Conservation (phyloP, 306 rosid genomes). For the Arachis hypogaea region DNA sequence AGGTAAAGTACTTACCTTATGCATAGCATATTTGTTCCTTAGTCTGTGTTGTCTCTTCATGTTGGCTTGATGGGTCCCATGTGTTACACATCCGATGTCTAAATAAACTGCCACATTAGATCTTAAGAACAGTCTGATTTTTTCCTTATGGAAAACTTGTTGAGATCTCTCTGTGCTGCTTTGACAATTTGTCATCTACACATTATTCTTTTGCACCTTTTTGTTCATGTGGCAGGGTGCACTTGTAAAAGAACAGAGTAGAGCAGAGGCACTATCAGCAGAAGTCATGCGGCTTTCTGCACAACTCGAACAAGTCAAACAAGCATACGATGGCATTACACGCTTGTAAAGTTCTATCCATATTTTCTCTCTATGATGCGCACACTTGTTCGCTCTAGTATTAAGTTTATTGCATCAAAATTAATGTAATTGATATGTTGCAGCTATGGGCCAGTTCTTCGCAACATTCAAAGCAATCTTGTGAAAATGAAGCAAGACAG, state of each 20-base stretch:
- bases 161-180: slow-evolving; percentile 26
- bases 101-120: slow-evolving; percentile 12
- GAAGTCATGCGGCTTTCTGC: slow-evolving; percentile 90
- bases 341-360: slow-evolving; percentile 61
- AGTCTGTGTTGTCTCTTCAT: slow-evolving; percentile 15
- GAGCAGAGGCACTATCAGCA: slow-evolving; percentile 81
- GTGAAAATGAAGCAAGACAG: slow-evolving; percentile 86
- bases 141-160: slow-evolving; percentile 27
- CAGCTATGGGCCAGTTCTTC: slow-evolving; percentile 87
- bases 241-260: slow-evolving; percentile 81
- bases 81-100: slow-evolving; percentile 7
- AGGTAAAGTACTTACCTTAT: slow-evolving; percentile 57
- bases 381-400: slow-evolving; percentile 14
- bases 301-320: slow-evolving; percentile 83
- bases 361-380: background rate
- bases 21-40: slow-evolving; percentile 12
- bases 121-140: background rate
- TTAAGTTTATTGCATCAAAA: background rate
- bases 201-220: slow-evolving; percentile 26
- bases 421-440: slow-evolving; percentile 37
- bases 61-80: slow-evolving; percentile 10
- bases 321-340: slow-evolving; percentile 73
- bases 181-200: background rate
- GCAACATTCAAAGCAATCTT: slow-evolving; percentile 79
- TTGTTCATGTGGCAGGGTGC: slow-evolving; percentile 58